phyloP scores from a whole-genome alignment of 1,139 yeast genomes.

The Keqinozyma sinolaborantium region DNA sequence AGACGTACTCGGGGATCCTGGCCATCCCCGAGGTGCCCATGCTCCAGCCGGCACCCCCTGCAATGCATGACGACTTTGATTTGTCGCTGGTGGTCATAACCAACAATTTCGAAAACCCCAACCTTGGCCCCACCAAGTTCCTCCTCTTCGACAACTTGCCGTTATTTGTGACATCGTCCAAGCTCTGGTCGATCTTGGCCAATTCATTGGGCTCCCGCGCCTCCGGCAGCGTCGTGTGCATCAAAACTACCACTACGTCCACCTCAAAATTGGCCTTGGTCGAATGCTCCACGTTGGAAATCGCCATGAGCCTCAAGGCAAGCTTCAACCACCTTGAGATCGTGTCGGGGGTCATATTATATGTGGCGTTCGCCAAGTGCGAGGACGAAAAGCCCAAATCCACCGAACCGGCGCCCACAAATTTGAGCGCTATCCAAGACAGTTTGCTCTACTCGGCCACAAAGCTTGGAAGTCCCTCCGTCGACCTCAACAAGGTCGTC shows the following conservation, averaged over 20 bases:
- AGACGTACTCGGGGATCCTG: constrained; percentile 41
- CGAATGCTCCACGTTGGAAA: constrained; percentile 67
- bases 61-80: constrained; percentile 55
- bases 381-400: constrained; percentile 16
- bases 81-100: constrained; percentile 39
- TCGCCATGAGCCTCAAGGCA: constrained; percentile 76
- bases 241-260: constrained; percentile 50
- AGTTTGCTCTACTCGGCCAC: constrained; percentile 19
- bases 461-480: constrained; percentile 12
- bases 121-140: constrained; percentile 73
- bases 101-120: constrained; percentile 64
- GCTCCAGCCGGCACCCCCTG: constrained; percentile 23
- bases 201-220: constrained; percentile 24
- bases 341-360: constrained; percentile 65
- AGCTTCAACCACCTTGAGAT: constrained; percentile 79
- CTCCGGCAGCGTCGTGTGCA: constrained; percentile 28
- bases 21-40: constrained; percentile 14
- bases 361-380: constrained; percentile 67
- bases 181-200: constrained; percentile 30
- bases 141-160: constrained; percentile 79
- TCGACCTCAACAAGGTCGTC: constrained; percentile 29
- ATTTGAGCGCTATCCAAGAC: constrained; percentile 22
- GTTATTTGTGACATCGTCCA: constrained; percentile 32
- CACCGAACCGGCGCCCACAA: constrained; percentile 17
- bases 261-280: constrained; percentile 55